Percentiles rank a stretch among this genome's conserved stretches.
Conservation (phyloP, 2,329 filamentous ascomycete genomes). For the Colletotrichum falcatum region DNA sequence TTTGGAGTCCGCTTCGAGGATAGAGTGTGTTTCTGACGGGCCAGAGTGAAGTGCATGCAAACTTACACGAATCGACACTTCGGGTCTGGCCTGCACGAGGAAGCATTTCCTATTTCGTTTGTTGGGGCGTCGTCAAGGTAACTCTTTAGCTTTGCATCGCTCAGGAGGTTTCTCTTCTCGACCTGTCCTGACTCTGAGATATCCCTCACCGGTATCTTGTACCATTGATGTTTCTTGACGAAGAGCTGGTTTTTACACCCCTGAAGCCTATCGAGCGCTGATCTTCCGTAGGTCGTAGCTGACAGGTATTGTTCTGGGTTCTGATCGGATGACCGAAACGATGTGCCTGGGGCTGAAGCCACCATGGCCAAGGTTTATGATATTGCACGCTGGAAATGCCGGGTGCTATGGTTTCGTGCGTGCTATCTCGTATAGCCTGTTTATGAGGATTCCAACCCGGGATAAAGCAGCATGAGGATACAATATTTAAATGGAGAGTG, state of each 20-base stretch:
- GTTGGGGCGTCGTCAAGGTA: neutral
- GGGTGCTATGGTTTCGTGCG: neutral
- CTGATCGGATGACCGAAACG: neutral
- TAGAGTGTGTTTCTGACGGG: neutral
- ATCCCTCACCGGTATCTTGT: slow-evolving; percentile 4
- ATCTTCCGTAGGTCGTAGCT: neutral
- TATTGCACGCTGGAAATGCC: no score
- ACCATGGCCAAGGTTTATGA: neutral
- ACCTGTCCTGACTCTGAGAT: neutral
- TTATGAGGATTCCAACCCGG: neutral
- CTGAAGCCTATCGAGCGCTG: neutral
- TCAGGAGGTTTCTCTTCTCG: neutral
- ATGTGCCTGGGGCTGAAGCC: no score
- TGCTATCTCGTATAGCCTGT: neutral
- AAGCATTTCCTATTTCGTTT: neutral
- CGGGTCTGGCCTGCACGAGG: neutral
- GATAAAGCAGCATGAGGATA: neutral
- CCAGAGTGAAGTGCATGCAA: neutral
- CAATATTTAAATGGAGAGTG: neutral
- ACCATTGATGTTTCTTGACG: neutral
- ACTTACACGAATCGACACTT: slow-evolving; percentile 21
- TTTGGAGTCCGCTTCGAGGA: no score
- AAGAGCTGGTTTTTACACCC: neutral
- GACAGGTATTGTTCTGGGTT: neutral
- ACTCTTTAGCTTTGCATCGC: neutral